Conservation (phyloP, 2,329 filamentous ascomycete genomes). For the Monosporascus sp. region DNA sequence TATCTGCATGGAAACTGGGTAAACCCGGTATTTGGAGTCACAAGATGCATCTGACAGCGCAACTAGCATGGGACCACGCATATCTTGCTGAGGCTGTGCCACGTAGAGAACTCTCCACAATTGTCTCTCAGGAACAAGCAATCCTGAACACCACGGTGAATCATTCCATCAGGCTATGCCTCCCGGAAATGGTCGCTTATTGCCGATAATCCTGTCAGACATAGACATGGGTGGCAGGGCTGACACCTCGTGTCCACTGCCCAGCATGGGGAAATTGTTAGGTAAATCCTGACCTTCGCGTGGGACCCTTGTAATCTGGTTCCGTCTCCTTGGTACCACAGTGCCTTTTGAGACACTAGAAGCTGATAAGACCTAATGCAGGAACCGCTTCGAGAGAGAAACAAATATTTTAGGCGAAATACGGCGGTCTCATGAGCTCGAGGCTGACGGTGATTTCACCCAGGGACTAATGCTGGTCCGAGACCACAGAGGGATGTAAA, state of each 20-base stretch:
- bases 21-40: slow-evolving; percentile 3
- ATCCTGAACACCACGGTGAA: background rate
- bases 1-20: slow-evolving; percentile 10
- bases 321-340: background rate
- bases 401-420: background rate
- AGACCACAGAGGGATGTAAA: background rate
- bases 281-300: slow-evolving; percentile 23
- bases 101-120: slow-evolving; percentile 8
- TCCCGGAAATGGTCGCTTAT: slow-evolving; percentile 9
- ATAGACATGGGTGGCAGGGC: slow-evolving; percentile 16
- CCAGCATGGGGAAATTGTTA: slow-evolving; percentile 10
- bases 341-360: background rate
- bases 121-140: slow-evolving; percentile 14
- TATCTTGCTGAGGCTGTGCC: slow-evolving; percentile 6
- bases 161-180: slow-evolving; percentile 6
- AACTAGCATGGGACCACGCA: slow-evolving; percentile 11
- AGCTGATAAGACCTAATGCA: background rate
- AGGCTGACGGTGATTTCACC: background rate
- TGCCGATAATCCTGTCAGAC: slow-evolving; percentile 7
- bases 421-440: background rate
- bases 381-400: background rate
- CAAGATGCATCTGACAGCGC: slow-evolving; percentile 16
- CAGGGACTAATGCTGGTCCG: no score
- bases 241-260: slow-evolving; percentile 10
- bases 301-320: slow-evolving; percentile 14